Evolutionary conservation across 192 early-diverging fungal genomes (phyloP), one percentile per base, ranked within the genome.

Genomic region (Rhizophagus sp.): DNA sequence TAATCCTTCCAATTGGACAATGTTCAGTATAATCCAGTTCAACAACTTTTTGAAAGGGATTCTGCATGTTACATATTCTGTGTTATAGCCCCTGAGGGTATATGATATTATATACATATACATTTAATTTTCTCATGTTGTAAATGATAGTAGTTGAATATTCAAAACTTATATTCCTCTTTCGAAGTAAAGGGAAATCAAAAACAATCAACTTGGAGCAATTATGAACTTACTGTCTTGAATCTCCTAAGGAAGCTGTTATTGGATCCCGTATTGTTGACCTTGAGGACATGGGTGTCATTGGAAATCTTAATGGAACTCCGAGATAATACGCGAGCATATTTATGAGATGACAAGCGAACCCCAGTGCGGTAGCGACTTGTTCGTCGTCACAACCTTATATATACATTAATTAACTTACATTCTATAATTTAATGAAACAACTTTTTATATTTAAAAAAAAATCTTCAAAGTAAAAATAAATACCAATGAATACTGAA

Each of bases 271-370:
- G 47, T 52, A 96, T 88, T 41, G 84, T 86, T 22, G 94, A 92
- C 19, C 91, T 85, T 0, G 93, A 95, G 10, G 92, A 92, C 92
- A 92, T 95, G 3, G 90, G 87, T 27, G 80, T 89, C 15, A 95
- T 89, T 9, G 93, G 93, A 82, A 95, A 96, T 79, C 92, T 81
- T 22, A 96, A 74, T 0, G 92, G 91, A 30, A 95, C 79, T 4
- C 84, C 86, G 22, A 96, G 83, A 73, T 94, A 95, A 79, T 86
- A 89, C 0, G 95, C 92, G 15, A 96, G 65, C 87, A 94, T 88
- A 49, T 79, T 81, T 3, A 93, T 87, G 9, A 94, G 82, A 78
- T 96, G 95, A 61, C 87, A 83, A 0, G 90, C 85, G 78, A 87
- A 93, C 11, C 95, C 95, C 1, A 96, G 71, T 0, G 92, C 93